A percentile compares a stretch with the other conserved stretches of the same genome.
Evolutionary conservation across 2,329 filamentous ascomycete species (phyloP).

Genomic region (Pleoardoris graminearum): DNA sequence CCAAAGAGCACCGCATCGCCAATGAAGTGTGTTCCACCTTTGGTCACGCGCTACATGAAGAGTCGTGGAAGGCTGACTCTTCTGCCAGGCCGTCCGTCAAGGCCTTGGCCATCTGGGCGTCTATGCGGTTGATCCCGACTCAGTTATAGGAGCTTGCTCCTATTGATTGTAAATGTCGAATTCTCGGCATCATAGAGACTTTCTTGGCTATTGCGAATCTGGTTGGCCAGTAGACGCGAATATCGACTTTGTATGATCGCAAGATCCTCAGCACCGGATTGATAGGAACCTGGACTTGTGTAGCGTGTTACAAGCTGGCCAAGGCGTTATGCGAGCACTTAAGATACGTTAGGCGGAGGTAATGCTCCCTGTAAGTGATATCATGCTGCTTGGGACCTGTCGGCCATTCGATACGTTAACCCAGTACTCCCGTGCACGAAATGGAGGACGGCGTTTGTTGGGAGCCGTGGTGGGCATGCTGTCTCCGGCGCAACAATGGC

Average conservation of each 20-base stretch:
- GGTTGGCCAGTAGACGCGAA: neutral
- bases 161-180: neutral
- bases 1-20: neutral
- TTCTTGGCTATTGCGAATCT: neutral
- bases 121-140: too few species aligned
- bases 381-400: neutral
- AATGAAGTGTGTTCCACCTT: neutral
- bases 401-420: neutral
- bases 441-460: slow-evolving; percentile 1
- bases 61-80: slow-evolving; percentile 1
- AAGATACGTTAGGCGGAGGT: neutral
- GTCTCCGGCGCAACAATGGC: neutral
- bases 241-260: neutral
- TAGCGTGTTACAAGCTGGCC: neutral
- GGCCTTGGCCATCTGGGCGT: too few species aligned
- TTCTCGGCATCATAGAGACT: neutral
- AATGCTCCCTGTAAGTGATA: neutral
- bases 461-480: neutral
- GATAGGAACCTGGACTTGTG: neutral
- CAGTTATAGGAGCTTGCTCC: neutral
- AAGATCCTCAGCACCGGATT: neutral
- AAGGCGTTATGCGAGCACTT: neutral
- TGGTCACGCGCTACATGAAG: neutral
- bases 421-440: neutral
- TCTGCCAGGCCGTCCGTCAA: neutral